A percentile compares a stretch with the other conserved stretches of the same genome.
These are phyloP conservation scores for Fusarium sp. DNA, from an alignment of 2,329 filamentous ascomycete genomes.

Conservation along the genomic window DNA sequence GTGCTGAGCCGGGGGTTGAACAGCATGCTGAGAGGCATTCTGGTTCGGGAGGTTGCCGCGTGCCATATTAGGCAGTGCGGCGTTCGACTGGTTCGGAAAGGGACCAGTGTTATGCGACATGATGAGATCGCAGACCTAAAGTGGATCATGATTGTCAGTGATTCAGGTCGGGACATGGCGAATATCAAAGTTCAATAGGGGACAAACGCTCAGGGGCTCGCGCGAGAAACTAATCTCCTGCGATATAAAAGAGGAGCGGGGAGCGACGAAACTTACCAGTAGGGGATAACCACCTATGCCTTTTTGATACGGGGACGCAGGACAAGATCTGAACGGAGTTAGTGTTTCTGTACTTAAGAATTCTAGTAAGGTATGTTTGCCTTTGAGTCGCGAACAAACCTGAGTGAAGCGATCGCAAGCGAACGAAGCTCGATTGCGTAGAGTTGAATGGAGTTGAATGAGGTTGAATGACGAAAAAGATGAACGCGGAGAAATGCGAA, in stretches of 20 bases:
- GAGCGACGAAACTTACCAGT: constrained; percentile 16
- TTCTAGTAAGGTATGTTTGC: background rate
- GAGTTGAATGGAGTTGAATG: background rate
- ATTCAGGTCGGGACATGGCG: background rate
- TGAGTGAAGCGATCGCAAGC: background rate
- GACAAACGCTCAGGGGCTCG: background rate
- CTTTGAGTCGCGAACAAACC: background rate
- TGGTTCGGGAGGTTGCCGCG: background rate
- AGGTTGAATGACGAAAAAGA: background rate
- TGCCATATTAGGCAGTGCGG: constrained; percentile 3
- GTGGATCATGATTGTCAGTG: constrained; percentile 9
- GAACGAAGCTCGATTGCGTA: background rate
- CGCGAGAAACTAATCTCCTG: background rate
- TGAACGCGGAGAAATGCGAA: background rate
- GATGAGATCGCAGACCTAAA: background rate
- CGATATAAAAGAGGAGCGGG: background rate
- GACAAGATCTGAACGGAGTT: constrained; percentile 11
- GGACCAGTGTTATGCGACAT: constrained; percentile 10
- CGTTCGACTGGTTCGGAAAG: background rate
- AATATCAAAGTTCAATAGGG: background rate
- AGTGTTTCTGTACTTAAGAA: constrained; percentile 14
- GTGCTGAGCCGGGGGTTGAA: background rate
- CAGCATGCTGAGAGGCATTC: background rate
- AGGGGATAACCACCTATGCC: background rate
- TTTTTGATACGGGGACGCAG: constrained; percentile 1